Evolutionary conservation across 371 early-diverging fungal genomes (phyloP), one percentile per base, ranked within the genome.

Genomic region (Rhizopus sp.): DNA sequence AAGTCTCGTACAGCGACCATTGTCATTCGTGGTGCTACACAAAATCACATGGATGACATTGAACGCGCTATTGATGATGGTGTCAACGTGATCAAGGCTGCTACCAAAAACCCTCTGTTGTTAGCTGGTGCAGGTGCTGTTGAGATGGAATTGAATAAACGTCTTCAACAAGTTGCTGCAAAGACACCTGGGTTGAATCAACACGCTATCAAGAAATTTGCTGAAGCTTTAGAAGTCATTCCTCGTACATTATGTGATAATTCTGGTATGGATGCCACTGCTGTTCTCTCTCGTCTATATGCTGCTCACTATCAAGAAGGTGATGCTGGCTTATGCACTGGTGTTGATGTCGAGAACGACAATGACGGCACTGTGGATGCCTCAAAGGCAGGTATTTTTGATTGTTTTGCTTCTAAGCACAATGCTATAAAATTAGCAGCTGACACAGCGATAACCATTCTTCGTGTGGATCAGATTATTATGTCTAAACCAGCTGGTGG

Each of bases 21-120:
- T 68, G 93, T 99, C 30, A 82, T 99, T 42, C 93, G 99, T 66
- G 99, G 99, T 54, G 96, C 94, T 5, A 99, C 99, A n/a, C 90
- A 89, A 73, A 98, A 98, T 80, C 81, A 89, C 61, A 82, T 99
- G 72, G 99, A 98, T 64, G 99, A 99, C 76, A 82, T 98, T 53
- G 99, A 99, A 77, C 92, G 99, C 58, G 97, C 98, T 32, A 81
- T 99, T 33, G 97, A 99, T 75, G 99, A 98, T 65, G 99, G 97
- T 73, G 94, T 99, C 57, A 98, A 97, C 69, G 88, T 89, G 40
- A 88, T 99, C 61, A 99, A 98, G 82, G 93, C 98, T 52, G 82
- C 93, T 46, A 88, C 91, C 35, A 92, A 91, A 71, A 95, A 97
- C 69, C 75, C 80, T 42, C 90, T 94, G 23, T 77, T 98, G 37